Conservation (phyloP, 78 protist species). For the Dictyostelium citrinum region DNA sequence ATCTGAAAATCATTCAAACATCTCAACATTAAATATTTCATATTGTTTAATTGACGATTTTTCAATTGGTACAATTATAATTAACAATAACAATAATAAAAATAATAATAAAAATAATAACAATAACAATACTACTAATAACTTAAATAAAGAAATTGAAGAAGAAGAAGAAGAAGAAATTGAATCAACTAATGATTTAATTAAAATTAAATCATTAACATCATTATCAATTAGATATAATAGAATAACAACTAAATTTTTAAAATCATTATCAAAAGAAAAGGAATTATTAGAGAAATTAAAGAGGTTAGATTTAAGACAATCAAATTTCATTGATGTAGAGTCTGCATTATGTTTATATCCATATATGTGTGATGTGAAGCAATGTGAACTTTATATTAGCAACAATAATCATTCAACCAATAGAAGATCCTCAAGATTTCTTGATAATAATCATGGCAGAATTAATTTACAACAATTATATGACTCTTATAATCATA, state of each 20-base stretch:
- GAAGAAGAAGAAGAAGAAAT: background rate
- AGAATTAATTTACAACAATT: slow-evolving; percentile 14
- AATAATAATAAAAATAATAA: background rate
- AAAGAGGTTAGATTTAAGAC: slow-evolving; percentile 22
- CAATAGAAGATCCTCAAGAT: background rate
- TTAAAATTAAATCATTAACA: background rate
- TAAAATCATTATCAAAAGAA: background rate
- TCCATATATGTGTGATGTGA: background rate
- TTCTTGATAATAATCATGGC: background rate
- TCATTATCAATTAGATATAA: slow-evolving; percentile 25
- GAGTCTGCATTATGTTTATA: slow-evolving; percentile 13
- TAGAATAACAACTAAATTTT: slow-evolving; percentile 12
- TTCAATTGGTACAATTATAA: slow-evolving; percentile 17
- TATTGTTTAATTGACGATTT: slow-evolving; percentile 43
- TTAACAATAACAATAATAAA: background rate
- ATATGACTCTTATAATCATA: background rate
- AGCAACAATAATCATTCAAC: background rate
- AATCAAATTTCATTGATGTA: background rate
- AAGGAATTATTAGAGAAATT: background rate
- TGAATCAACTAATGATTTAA: background rate
- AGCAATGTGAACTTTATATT: slow-evolving; percentile 4
- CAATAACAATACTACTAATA: background rate
- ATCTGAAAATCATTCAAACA: background rate
- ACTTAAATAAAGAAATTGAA: no score
- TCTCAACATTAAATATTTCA: slow-evolving; percentile 5